A percentile compares a stretch with the other conserved stretches of the same genome.
Conservation (phyloP, 176 grass and related monocot species). For the Phragmites australis region DNA sequence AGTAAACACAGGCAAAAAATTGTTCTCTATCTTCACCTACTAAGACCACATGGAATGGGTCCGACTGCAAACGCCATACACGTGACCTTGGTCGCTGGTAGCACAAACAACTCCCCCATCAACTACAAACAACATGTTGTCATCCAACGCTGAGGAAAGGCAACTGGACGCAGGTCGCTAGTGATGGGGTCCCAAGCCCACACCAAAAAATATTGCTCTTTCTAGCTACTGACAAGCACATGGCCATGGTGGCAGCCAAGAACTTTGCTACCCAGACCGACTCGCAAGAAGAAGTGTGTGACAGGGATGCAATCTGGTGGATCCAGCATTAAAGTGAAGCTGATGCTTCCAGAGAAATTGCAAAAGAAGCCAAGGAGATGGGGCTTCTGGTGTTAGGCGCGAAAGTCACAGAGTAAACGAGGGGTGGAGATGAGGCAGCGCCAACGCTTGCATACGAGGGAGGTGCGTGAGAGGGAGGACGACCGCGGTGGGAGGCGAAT, state of each 20-base stretch:
- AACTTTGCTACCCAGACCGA: not conserved
- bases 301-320: not conserved
- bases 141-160: not conserved
- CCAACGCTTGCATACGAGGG: not conserved
- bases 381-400: not conserved
- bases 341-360: not conserved
- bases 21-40: not conserved
- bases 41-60: not conserved
- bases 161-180: not conserved
- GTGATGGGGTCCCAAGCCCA: not conserved
- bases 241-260: not conserved
- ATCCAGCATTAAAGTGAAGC: not conserved
- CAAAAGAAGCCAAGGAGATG: not conserved
- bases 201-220: not conserved
- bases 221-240: not conserved
- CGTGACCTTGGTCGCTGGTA: not conserved
- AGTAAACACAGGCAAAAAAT: not conserved
- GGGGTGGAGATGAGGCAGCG: not conserved
- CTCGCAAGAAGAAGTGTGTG: not conserved
- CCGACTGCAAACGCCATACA: not conserved
- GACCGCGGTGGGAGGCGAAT: not conserved
- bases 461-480: not conserved
- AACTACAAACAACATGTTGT: not conserved
- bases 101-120: not conserved
- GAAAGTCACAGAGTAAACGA: not conserved